A percentile compares a stretch with the other conserved stretches of the same genome.
phyloP scores from a whole-genome alignment of 129 eudicot genomes.

The Arctium minus region DNA sequence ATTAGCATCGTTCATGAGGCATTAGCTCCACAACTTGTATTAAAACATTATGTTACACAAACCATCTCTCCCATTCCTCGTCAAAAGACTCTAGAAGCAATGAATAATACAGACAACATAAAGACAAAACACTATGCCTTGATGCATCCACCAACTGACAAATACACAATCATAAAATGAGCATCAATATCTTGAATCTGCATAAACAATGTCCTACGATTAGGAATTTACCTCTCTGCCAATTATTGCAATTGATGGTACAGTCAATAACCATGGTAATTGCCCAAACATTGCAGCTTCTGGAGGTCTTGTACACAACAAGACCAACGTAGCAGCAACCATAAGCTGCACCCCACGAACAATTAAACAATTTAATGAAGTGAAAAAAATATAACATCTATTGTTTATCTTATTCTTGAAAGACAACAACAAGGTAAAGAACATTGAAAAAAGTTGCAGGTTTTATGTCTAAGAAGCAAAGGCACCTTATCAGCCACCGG shows the following conservation, averaged over 20 bases:
- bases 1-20: too few species aligned
- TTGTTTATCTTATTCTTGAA: not conserved
- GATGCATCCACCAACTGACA: constrained; percentile 1
- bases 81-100: not conserved
- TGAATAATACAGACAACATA: not conserved
- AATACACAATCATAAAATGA: not conserved
- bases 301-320: constrained; percentile 83
- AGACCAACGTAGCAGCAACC: constrained; percentile 93
- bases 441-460: not conserved
- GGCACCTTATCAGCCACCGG: constrained; percentile 96
- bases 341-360: constrained; percentile 65
- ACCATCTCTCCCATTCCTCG: not conserved
- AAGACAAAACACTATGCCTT: not conserved
- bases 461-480: not conserved
- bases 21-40: not conserved
- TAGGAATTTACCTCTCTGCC: constrained; percentile 78
- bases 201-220: constrained; percentile 2
- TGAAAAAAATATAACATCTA: not conserved
- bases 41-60: not conserved
- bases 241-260: constrained; percentile 87
- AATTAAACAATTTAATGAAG: constrained; percentile 12
- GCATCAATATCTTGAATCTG: not conserved
- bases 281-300: constrained; percentile 70
- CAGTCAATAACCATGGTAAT: constrained; percentile 80
- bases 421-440: not conserved